These are phyloP conservation scores for Scheffersomyces lignicola DNA, from an alignment of 1,139 yeast genomes.

Conservation along the genomic window DNA sequence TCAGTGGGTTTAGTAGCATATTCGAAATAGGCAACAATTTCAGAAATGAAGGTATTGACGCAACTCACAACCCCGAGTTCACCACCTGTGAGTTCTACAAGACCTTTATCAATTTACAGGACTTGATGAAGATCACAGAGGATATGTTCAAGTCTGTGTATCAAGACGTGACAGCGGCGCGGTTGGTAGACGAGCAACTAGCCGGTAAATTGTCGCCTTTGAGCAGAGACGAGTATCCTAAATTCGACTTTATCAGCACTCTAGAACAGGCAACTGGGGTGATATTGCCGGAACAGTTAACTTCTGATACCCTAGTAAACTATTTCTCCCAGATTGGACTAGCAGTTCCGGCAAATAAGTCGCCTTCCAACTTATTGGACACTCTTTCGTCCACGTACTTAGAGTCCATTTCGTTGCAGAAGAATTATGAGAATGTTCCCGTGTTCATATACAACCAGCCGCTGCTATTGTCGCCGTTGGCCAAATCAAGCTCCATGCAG, in stretches of 20 bases:
- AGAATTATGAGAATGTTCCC: constrained; percentile 40
- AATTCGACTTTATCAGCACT: constrained; percentile 62
- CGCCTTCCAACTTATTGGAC: constrained; percentile 65
- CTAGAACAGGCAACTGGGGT: constrained; percentile 47
- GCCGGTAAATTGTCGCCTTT: constrained; percentile 19
- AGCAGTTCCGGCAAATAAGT: constrained; percentile 41
- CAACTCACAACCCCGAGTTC: constrained; percentile 94
- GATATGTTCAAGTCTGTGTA: constrained; percentile 46
- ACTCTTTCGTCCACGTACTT: constrained; percentile 59
- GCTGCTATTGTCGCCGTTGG: constrained; percentile 78
- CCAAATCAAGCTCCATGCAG: constrained; percentile 54
- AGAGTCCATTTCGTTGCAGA: constrained; percentile 54
- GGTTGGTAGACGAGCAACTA: constrained; percentile 12
- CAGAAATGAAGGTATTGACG: constrained; percentile 90
- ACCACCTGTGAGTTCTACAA: constrained; percentile 93
- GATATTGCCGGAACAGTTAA: constrained; percentile 39
- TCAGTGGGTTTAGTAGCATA: constrained; percentile 81
- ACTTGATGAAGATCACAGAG: constrained; percentile 67
- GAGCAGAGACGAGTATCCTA: constrained; percentile 21
- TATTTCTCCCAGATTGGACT: constrained; percentile 34
- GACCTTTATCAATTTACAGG: constrained; percentile 68
- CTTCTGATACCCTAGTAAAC: constrained; percentile 34
- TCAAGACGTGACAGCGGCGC: constrained; percentile 15
- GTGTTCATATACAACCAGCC: constrained; percentile 85
- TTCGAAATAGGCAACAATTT: constrained; percentile 86